Evolutionary conservation across 1,139 yeast genomes (phyloP).

Genomic region (Taphrina sp.): DNA sequence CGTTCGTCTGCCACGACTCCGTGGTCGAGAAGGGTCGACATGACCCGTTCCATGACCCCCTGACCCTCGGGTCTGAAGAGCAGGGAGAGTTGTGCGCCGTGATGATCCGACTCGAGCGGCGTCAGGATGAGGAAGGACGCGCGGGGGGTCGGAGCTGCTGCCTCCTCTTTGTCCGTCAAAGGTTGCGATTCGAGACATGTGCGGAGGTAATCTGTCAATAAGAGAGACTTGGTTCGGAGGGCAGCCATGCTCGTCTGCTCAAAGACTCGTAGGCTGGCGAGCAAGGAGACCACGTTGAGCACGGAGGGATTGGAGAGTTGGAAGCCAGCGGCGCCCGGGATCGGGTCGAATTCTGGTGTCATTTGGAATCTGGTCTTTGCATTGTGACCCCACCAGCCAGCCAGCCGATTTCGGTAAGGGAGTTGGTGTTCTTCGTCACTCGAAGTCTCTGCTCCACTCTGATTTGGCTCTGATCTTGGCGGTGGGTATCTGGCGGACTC

Average conservation of each 20-base stretch:
- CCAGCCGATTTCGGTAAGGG: constrained; percentile 48
- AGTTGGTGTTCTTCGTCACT: constrained; percentile 33
- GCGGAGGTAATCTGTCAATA: constrained; percentile 60
- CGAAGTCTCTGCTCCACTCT: background rate
- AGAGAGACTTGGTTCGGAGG: constrained; percentile 58
- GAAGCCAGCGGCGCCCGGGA: constrained; percentile 77
- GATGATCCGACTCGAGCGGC: constrained; percentile 55
- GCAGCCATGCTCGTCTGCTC: constrained; percentile 56
- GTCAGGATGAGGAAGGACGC: constrained; percentile 64
- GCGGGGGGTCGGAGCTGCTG: no score
- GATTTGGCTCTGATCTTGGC: constrained; percentile 35
- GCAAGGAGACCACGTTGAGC: constrained; percentile 70
- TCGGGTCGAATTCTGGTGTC: constrained; percentile 76
- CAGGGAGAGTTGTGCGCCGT: constrained; percentile 82
- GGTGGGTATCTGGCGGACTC: constrained; percentile 47
- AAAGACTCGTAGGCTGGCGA: constrained; percentile 64
- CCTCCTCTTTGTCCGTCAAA: background rate
- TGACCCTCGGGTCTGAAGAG: constrained; percentile 55
- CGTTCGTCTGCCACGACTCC: constrained; percentile 87
- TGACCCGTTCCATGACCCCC: constrained; percentile 65
- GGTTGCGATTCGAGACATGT: constrained; percentile 49
- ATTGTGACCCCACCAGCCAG: constrained; percentile 98
- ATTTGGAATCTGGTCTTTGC: constrained; percentile 68
- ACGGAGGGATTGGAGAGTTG: constrained; percentile 93
- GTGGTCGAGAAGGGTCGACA: constrained; percentile 49